These are phyloP conservation scores for Brasenia schreberi DNA, from an alignment of 164 flowering plant species.

Conservation along the genomic window DNA sequence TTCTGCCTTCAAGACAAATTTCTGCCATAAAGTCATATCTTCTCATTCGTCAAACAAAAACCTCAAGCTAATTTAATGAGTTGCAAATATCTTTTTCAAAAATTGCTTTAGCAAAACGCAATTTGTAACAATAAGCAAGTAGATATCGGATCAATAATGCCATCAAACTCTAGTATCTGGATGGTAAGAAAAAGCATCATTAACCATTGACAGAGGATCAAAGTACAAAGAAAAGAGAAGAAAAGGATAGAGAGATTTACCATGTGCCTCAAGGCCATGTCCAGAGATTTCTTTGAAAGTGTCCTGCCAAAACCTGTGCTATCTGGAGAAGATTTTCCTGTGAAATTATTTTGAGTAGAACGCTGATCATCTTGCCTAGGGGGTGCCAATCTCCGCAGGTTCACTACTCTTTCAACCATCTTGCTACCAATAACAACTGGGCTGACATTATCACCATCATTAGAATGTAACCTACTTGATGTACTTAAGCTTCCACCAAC, in stretches of 20 bases:
- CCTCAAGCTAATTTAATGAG: too few species aligned
- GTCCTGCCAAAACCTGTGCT: constrained; percentile 82
- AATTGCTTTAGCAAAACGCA: too few species aligned
- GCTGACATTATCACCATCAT: constrained; percentile 42
- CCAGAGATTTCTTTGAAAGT: constrained; percentile 76
- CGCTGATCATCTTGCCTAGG: constrained; percentile 60
- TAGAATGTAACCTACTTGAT: constrained; percentile 24
- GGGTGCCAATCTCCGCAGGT: constrained; percentile 75
- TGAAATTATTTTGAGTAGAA: constrained; percentile 8
- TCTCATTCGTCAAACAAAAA: too few species aligned
- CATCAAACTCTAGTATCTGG: not conserved
- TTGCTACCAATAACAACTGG: constrained; percentile 71
- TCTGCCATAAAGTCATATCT: too few species aligned
- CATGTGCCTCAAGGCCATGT: constrained; percentile 95
- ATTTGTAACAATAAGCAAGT: not conserved
- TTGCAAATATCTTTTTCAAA: too few species aligned
- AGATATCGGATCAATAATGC: not conserved
- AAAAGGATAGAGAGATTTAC: constrained; percentile 18
- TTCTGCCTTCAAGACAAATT: not conserved
- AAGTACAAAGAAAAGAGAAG: too few species aligned
- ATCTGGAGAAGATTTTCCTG: constrained; percentile 30
- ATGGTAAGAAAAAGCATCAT: not conserved
- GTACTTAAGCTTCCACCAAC: constrained; percentile 37
- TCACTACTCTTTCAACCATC: constrained; percentile 92
- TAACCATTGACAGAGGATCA: not conserved